These are phyloP conservation scores for Miscanthus sacchariflorus DNA, from an alignment of 202 grass and related monocot species.

Conservation along the genomic window DNA sequence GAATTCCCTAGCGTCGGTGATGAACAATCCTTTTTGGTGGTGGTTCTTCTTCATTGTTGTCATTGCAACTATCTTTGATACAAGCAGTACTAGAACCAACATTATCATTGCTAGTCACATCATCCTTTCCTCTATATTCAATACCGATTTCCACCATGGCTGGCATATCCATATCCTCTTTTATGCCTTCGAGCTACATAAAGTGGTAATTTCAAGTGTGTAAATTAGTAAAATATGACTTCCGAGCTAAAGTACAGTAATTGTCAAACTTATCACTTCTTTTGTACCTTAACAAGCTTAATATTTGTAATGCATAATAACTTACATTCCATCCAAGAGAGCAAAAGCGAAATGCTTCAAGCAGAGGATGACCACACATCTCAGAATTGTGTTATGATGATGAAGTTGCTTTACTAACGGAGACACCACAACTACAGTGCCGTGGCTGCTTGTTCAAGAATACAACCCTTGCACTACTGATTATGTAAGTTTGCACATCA, in stretches of 20 bases:
- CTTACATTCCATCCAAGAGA: constrained; percentile 29
- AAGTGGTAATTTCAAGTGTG: too few relatives aligned
- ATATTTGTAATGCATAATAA: background rate
- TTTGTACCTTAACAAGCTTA: background rate
- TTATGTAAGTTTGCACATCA: constrained; percentile 4
- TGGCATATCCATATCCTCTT: background rate
- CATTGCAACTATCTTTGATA: background rate
- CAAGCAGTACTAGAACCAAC: background rate
- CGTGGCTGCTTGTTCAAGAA: background rate
- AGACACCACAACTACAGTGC: background rate
- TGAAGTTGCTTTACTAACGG: background rate
- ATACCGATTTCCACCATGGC: too few relatives aligned
- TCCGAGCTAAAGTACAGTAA: background rate
- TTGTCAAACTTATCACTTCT: background rate
- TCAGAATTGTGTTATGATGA: background rate
- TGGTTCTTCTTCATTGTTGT: background rate
- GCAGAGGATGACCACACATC: background rate
- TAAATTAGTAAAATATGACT: too few relatives aligned
- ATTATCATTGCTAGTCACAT: background rate
- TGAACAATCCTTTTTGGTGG: background rate
- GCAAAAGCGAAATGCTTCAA: constrained; percentile 5
- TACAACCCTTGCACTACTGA: constrained; percentile 14
- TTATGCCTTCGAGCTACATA: background rate
- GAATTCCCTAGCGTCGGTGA: constrained; percentile 33
- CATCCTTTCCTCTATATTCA: too few relatives aligned